Conservation (phyloP, 306 rosid species). For the Acacia acuminata region DNA sequence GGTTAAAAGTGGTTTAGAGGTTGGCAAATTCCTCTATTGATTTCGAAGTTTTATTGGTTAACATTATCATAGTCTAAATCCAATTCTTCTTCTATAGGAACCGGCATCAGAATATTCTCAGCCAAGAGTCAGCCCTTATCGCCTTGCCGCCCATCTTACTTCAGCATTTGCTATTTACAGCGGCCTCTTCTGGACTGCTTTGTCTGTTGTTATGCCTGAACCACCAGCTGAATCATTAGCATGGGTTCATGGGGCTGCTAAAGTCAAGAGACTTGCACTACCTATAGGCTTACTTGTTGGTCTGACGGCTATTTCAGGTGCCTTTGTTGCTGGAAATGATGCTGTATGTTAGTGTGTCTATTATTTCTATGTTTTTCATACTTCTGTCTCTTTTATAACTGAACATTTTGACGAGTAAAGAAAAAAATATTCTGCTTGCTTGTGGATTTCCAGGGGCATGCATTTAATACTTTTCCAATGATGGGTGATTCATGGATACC, state of each 20-base stretch:
- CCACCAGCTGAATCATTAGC: conserved; percentile 67
- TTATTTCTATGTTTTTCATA: neutral
- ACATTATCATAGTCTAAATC: conserved; percentile 19
- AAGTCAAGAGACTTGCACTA: conserved; percentile 61
- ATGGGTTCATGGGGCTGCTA: conserved; percentile 89
- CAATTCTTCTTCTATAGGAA: conserved; percentile 52
- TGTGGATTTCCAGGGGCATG: conserved; percentile 52
- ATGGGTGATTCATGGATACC: conserved; percentile 87
- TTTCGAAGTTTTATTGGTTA: conserved; percentile 27
- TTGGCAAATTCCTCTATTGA: conserved; percentile 33
- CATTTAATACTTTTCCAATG: conserved; percentile 70
- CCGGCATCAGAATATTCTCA: conserved; percentile 81
- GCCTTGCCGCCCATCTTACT: conserved; percentile 96
- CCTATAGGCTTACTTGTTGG: conserved; percentile 66
- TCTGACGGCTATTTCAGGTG: conserved; percentile 67
- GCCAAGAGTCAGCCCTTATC: conserved; percentile 97
- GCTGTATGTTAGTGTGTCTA: conserved; percentile 43
- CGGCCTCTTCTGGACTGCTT: conserved; percentile 89
- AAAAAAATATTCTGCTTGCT: neutral
- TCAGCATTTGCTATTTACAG: conserved; percentile 91
- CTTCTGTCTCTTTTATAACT: neutral
- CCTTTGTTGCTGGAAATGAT: conserved; percentile 78
- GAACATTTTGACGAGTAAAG: neutral
- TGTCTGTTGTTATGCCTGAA: conserved; percentile 90
- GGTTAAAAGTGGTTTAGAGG: conserved; percentile 70